phyloP scores from a whole-genome alignment of 352 stramenopile genomes.

The Phytopythium sindhum region DNA sequence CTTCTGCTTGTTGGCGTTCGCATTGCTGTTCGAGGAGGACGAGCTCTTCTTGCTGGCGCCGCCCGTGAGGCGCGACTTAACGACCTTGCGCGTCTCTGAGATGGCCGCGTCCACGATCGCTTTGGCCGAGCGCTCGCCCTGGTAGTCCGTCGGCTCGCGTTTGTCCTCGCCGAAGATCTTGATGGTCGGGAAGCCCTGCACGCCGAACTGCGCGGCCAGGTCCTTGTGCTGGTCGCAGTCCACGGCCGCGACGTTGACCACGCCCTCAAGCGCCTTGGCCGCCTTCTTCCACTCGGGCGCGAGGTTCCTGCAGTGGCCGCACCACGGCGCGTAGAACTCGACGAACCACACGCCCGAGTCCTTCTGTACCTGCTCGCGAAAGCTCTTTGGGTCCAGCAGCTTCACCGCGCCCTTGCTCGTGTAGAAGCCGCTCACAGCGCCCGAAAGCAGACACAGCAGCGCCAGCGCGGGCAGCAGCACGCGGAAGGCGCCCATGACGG shows the following conservation, averaged over 20 bases:
- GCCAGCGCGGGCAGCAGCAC: slow-evolving; percentile 18
- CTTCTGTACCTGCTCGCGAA: slow-evolving; percentile 67
- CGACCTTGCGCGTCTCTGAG: slow-evolving; percentile 59
- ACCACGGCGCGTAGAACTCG: slow-evolving; percentile 95
- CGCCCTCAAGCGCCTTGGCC: slow-evolving; percentile 81
- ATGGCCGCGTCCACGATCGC: slow-evolving; percentile 85
- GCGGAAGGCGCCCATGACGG: not conserved
- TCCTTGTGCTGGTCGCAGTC: slow-evolving; percentile 81
- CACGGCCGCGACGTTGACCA: slow-evolving; percentile 86
- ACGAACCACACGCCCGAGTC: slow-evolving; percentile 90
- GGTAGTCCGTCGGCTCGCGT: slow-evolving; percentile 67
- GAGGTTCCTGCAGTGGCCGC: slow-evolving; percentile 93
- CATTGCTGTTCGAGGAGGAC: slow-evolving; percentile 15
- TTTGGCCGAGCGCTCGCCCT: slow-evolving; percentile 75
- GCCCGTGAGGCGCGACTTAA: slow-evolving; percentile 75
- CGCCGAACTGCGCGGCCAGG: slow-evolving; percentile 83
- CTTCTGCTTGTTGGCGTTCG: slow-evolving; percentile 30
- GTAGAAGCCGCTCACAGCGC: slow-evolving; percentile 50
- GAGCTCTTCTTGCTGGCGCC: slow-evolving; percentile 48
- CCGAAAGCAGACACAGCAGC: slow-evolving; percentile 31
- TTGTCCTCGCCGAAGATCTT: slow-evolving; percentile 91
- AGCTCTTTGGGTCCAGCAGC: slow-evolving; percentile 64
- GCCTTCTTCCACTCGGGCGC: slow-evolving; percentile 91
- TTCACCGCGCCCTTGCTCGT: slow-evolving; percentile 61
- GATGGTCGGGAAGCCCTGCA: slow-evolving; percentile 93